Percentiles rank a stretch among this genome's conserved stretches.
phyloP scores from a whole-genome alignment of 163 green algal species.

The Chlamydomonas reinhardtii region DNA sequence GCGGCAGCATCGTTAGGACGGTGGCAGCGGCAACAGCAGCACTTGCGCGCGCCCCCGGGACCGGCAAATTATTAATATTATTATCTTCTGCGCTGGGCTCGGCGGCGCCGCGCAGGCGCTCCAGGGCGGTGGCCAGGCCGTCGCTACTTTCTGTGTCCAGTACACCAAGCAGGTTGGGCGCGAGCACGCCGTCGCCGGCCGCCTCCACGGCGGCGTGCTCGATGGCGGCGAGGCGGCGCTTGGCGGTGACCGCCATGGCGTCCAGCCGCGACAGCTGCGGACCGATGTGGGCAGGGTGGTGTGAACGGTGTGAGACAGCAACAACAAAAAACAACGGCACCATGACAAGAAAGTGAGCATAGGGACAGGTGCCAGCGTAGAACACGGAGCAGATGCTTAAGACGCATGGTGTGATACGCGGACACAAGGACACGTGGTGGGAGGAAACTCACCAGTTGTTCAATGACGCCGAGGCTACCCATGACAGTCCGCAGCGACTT shows the following conservation, averaged over 20 bases:
- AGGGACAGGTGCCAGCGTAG: no score
- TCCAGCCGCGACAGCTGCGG: not conserved
- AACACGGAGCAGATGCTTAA: no score
- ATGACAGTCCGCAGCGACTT: not conserved
- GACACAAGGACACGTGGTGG: no score
- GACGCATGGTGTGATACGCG: no score
- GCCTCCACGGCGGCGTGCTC: constrained; percentile 22
- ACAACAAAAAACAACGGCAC: no score
- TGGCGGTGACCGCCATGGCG: constrained; percentile 4
- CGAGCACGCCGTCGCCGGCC: constrained; percentile 30
- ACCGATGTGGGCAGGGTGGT: not conserved
- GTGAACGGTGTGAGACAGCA: not conserved
- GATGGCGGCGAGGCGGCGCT: constrained; percentile 31
- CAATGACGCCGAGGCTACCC: not conserved
- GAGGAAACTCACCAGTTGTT: not conserved
- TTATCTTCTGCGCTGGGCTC: not conserved
- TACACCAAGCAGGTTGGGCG: constrained; percentile 8
- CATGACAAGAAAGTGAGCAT: no score
- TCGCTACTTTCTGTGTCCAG: constrained; percentile 16
- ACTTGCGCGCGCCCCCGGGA: no score
- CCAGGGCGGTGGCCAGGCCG: not conserved
- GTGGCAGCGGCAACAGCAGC: no score
- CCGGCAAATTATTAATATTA: no score
- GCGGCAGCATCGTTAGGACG: no score
- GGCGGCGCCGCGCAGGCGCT: constrained; percentile 5